Conservation (phyloP, 768 basidiomycete species). For the Boletus subparvulus region DNA sequence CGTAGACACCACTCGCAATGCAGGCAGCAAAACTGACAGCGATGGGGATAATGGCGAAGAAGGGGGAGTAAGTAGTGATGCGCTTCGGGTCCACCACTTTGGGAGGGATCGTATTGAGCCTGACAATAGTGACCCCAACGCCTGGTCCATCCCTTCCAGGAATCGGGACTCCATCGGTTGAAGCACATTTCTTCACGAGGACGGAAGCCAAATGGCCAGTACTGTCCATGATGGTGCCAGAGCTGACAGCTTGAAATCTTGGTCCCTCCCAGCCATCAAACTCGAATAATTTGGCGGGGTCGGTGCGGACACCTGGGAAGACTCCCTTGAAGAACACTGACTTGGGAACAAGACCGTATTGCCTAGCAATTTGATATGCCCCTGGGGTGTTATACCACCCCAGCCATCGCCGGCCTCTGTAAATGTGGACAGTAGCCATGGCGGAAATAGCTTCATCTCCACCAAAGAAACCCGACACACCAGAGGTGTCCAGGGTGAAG, state of each 20-base stretch:
- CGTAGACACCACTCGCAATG: conserved; percentile 14
- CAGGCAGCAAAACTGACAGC: conserved; percentile 17
- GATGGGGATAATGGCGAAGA: conserved; percentile 21
- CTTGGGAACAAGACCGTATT: conserved; percentile 21
- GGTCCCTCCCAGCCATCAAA: conserved; percentile 1
- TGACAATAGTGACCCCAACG: not conserved
- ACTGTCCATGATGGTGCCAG: conserved; percentile 6
- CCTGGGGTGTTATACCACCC: conserved; percentile 38
- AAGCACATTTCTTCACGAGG: conserved; percentile 1
- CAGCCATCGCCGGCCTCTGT: conserved; percentile 24
- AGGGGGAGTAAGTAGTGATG: not conserved
- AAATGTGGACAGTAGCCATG: conserved; percentile 30
- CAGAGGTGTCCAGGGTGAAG: conserved; percentile 25
- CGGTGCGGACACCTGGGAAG: conserved; percentile 13
- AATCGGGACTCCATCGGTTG: not conserved
- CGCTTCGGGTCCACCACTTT: not conserved
- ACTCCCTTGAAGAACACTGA: conserved; percentile 10
- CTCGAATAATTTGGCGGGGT: conserved; percentile 8
- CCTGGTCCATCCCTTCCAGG: not conserved
- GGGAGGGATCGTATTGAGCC: conserved; percentile 1
- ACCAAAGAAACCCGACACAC: conserved; percentile 32
- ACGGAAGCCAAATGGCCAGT: conserved; percentile 8
- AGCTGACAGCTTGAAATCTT: conserved; percentile 1
- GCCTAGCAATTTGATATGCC: conserved; percentile 28
- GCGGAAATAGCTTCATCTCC: conserved; percentile 34